phyloP scores from a whole-genome alignment of 2,329 filamentous ascomycete genomes.

The Zasmidium angulare region DNA sequence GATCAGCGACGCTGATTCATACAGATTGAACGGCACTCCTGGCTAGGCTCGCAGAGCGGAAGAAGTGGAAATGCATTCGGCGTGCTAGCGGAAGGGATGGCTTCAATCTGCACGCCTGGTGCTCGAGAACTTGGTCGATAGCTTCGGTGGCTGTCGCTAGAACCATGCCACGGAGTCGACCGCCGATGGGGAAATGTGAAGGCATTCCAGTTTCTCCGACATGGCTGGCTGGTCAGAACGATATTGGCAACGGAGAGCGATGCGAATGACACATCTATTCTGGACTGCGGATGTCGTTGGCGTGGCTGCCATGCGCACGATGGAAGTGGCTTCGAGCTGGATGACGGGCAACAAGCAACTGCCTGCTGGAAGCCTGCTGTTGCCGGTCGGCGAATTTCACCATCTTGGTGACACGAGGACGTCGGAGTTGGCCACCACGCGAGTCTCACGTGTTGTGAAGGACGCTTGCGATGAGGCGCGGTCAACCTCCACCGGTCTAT shows the following conservation, averaged over 20 bases:
- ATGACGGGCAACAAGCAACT: neutral
- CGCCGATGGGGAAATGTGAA: neutral
- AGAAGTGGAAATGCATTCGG: neutral
- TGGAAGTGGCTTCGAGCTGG: neutral
- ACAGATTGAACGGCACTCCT: neutral
- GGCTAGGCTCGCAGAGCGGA: neutral
- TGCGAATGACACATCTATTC: neutral
- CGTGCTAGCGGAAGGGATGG: neutral
- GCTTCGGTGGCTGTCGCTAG: neutral
- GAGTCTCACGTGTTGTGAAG: neutral
- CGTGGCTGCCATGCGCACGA: neutral
- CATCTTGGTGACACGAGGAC: neutral
- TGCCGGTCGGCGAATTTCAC: conserved; percentile 1
- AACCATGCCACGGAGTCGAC: neutral
- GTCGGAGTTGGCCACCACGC: neutral
- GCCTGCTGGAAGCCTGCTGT: neutral
- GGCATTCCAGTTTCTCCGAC: neutral
- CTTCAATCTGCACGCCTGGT: too few species aligned
- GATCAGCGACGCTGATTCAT: neutral
- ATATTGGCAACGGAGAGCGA: neutral
- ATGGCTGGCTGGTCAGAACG: neutral
- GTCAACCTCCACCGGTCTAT: neutral
- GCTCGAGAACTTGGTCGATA: neutral
- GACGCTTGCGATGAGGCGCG: neutral
- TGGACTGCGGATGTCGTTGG: neutral